Conservation (phyloP, 495 filamentous ascomycete genomes). For the Daldinia childiae region DNA sequence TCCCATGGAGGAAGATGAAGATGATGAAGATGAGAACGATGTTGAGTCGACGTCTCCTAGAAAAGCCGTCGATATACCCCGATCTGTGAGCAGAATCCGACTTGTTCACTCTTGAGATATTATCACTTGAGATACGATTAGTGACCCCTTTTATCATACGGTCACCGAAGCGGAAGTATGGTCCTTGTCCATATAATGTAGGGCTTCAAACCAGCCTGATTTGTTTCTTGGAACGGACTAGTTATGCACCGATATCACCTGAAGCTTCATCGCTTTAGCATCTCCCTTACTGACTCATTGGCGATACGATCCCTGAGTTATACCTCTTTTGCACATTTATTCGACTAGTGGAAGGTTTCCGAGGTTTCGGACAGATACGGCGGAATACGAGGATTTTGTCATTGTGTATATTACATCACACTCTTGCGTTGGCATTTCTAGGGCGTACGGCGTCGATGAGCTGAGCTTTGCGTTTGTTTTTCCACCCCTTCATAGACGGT, state of each 20-base stretch:
- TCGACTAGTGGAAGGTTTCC: slow-evolving; percentile 2
- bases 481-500: slow-evolving; percentile 20
- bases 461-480: slow-evolving; percentile 13
- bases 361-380: slow-evolving; percentile 15
- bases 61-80: slow-evolving; percentile 27
- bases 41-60: not conserved
- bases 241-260: not conserved
- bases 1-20: not conserved
- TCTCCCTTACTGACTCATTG: slow-evolving; percentile 1
- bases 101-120: slow-evolving; percentile 29
- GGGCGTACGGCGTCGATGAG: slow-evolving; percentile 16
- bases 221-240: not conserved
- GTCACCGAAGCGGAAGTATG: not conserved
- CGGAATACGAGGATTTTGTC: not conserved
- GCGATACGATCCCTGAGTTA: not conserved
- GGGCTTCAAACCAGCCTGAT: not conserved
- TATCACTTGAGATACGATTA: not conserved
- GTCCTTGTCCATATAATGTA: slow-evolving; percentile 1
- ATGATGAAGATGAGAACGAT: slow-evolving; percentile 3
- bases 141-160: not conserved
- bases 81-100: slow-evolving; percentile 28
- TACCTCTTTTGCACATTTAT: slow-evolving; percentile 3
- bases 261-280: slow-evolving; percentile 1
- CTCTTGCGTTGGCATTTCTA: slow-evolving; percentile 22
- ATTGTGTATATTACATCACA: slow-evolving; percentile 35